Conservation (phyloP, 2,329 filamentous ascomycete species). For the Didymella keratinophila region DNA sequence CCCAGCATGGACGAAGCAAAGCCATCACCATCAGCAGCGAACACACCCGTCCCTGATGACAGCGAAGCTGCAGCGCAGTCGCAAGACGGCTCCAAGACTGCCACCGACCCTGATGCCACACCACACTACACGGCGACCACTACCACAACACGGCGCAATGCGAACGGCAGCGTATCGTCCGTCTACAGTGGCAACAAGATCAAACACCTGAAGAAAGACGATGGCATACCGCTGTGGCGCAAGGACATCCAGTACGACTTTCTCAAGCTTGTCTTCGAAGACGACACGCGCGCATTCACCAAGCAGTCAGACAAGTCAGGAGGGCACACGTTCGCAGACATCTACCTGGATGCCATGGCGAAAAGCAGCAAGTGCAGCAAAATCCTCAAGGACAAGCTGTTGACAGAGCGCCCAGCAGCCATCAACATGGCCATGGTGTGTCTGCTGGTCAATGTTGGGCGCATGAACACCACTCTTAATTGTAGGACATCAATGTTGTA, state of each 20-base stretch:
- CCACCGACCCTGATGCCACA: conserved; percentile 36
- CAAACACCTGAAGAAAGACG: conserved; percentile 84
- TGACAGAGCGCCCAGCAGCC: conserved; percentile 88
- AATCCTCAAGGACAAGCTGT: conserved; percentile 93
- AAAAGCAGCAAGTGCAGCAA: conserved; percentile 99
- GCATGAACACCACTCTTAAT: conserved; percentile 99
- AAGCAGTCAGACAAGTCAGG: conserved; percentile 86
- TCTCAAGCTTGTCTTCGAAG: conserved; percentile 79
- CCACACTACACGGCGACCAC: conserved; percentile 59
- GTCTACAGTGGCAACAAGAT: conserved; percentile 80
- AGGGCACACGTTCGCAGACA: conserved; percentile 81
- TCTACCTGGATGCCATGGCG: conserved; percentile 99
- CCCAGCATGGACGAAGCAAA: conserved; percentile 48
- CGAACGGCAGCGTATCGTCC: conserved; percentile 70
- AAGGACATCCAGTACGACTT: conserved; percentile 91
- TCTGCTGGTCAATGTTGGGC: conserved; percentile 91
- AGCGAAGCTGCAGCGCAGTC: conserved; percentile 41
- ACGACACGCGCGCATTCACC: conserved; percentile 80
- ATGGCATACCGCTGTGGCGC: conserved; percentile 86
- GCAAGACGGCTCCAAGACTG: conserved; percentile 38
- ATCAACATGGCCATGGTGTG: conserved; percentile 99
- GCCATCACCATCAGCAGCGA: conserved; percentile 37
- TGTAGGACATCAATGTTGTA: conserved; percentile 64
- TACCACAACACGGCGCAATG: conserved; percentile 65
- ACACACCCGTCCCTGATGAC: conserved; percentile 45